Percentiles rank a stretch among this genome's conserved stretches.
These are phyloP conservation scores for Chalciporus pseudorubinellus DNA, from an alignment of 768 basidiomycete species.

Conservation along the genomic window DNA sequence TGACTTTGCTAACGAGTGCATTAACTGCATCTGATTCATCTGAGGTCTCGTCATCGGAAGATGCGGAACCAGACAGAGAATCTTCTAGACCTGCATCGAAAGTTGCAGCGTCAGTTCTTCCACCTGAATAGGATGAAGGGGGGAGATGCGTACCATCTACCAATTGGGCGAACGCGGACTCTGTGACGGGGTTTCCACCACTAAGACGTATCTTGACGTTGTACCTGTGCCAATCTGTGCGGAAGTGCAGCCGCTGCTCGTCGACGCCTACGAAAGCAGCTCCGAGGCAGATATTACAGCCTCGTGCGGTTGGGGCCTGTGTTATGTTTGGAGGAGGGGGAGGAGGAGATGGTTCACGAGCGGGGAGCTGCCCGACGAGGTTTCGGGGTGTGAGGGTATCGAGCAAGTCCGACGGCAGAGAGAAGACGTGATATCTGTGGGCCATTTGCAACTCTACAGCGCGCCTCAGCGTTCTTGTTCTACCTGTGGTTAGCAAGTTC, in stretches of 20 bases:
- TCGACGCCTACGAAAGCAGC: conserved; percentile 69
- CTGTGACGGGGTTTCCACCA: conserved; percentile 61
- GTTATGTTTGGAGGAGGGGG: conserved; percentile 33
- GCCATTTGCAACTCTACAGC: conserved; percentile 14
- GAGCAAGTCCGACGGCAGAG: conserved; percentile 66
- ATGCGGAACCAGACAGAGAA: conserved; percentile 90
- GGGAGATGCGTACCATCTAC: conserved; percentile 63
- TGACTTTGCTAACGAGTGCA: conserved; percentile 62
- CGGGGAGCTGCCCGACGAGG: conserved; percentile 42
- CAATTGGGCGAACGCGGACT: conserved; percentile 70
- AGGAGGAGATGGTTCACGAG: conserved; percentile 32
- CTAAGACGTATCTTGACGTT: conserved; percentile 83
- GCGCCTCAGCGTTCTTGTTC: too few species aligned
- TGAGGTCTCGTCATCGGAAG: conserved; percentile 54
- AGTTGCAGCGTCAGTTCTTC: background rate
- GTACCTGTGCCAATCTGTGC: conserved; percentile 97
- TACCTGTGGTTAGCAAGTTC: too few species aligned
- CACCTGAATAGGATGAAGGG: background rate
- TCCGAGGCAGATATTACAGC: conserved; percentile 74
- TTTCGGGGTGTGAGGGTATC: conserved; percentile 69
- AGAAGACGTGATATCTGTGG: conserved; percentile 61
- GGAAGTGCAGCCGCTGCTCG: conserved; percentile 83
- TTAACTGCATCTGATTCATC: conserved; percentile 67
- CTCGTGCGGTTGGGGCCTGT: conserved; percentile 37
- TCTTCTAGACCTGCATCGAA: conserved; percentile 62